Evolutionary conservation across 768 basidiomycete genomes (phyloP), one percentile per base, ranked within the genome.

Genomic region (Leccinum fibrillosum): DNA sequence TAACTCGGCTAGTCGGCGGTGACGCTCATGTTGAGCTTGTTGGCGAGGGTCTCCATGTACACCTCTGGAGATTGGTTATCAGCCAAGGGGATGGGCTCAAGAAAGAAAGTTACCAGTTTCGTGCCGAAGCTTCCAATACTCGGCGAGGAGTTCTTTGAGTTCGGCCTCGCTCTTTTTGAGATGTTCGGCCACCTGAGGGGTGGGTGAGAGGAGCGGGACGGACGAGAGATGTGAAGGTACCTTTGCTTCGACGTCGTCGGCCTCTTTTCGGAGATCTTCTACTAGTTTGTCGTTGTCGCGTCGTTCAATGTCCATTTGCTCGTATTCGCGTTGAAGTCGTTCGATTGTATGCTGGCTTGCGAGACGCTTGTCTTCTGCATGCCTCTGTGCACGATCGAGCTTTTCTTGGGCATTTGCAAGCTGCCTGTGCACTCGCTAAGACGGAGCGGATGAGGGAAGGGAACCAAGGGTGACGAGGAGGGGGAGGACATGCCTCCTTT

Each of bases 11-110:
- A 70, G 19, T 67, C 69, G 2, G 71, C 66, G 32, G 63, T 57
- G 39, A 78, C 78, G 53, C 69, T 76, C 80, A 90, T 79, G 53
- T 88, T 89, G 47, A 93, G 77, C 64, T 90, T 89, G 72, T 89
- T 89, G 4, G 90, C 88, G 26, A 92, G 75, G 0, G 87, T 91
- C 71, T 91, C 90, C 90, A 92, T 92, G 65, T 90, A 93, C 2
- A 91, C 81, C 69, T 91, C 91, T 92, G 62, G 21, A 30, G 49
- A 55, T n/a, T 45, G 55, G 56, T 35, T 6, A 30, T 64, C 49
- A 62, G 51, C 49, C 9, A 34, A 53, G 32, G 30, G 23, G 34
- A 21, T 10, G 2, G 15, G 39, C 37, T 23, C 8, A 49, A 55
- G 28, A 54, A 48, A 45, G 25, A 21, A 26, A 49, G 21, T 35